phyloP scores from a whole-genome alignment of 148 eudicot genomes.

The Mesembryanthemum crystallinum region DNA sequence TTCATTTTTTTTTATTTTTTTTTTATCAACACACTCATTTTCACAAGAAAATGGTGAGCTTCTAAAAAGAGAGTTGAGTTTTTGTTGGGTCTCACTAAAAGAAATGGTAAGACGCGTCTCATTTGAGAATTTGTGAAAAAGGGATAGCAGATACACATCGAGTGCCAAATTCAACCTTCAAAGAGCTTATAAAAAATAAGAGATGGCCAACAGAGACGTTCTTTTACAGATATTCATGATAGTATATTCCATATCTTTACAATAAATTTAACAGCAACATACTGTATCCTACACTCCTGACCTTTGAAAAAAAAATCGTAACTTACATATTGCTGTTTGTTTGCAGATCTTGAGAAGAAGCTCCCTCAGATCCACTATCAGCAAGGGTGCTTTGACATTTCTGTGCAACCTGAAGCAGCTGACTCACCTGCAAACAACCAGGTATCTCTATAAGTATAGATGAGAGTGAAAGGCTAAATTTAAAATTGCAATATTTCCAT shows the following conservation, averaged over 20 bases:
- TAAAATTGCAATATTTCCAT: not conserved
- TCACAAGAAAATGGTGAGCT: no score
- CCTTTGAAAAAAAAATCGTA: not conserved
- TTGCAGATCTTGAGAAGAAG: conserved; percentile 78
- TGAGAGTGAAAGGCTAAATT: not conserved
- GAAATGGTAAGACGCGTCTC: no score
- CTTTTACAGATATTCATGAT: not conserved
- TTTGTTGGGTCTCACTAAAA: no score
- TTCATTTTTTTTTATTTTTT: no score
- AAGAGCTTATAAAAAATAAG: not conserved
- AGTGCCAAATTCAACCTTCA: not conserved
- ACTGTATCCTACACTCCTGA: not conserved
- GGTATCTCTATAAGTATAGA: not conserved
- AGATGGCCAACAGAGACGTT: not conserved
- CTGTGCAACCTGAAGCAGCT: conserved; percentile 86
- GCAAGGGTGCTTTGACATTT: conserved; percentile 82
- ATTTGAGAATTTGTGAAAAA: no score
- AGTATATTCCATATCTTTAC: not conserved
- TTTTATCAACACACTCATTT: no score
- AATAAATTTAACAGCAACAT: not conserved
- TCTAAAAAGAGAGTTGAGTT: no score
- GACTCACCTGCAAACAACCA: conserved; percentile 67
- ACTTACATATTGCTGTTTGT: conserved; percentile 80
- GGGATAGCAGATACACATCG: not conserved
- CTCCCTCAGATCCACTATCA: conserved; percentile 77